Base-by-base conservation (phyloP, 139 green algal genomes). In the Volvox reticuliferus region DNA sequence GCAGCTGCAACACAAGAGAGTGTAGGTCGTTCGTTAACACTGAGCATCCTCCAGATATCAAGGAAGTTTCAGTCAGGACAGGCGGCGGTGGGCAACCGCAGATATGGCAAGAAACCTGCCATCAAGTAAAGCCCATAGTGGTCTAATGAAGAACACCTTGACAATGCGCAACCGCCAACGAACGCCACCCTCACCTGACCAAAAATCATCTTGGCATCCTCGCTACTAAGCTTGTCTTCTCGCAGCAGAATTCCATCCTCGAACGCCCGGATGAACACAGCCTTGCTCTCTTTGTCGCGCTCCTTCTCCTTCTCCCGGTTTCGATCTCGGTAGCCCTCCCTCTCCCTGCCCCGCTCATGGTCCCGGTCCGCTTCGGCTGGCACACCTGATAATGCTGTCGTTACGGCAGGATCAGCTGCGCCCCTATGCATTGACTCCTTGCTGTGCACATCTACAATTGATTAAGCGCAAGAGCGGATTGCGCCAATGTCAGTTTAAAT, bases 211-310 rank as follows among this genome's bases (percentile, higher is more conserved):
- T 92, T 89, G 26, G 88, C 88, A 36, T 93, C 90, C 73, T 94
- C 86, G 62, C 71, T 89, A 44, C 61, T 92, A 13, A 84, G 62
- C 35, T 93, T 93, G 73, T 96, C 93, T 89, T 96, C 92, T 6
- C 92, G 65, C 83, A 86, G 32, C 83, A 95, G 83, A 67, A 20
- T 21, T 0, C 94, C 94, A n/a, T 93, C 92, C 0, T 94, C 91
- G 44, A 95, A 96, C 1, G 67, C 88, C 12, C 91, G 88, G 77
- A 95, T 93, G 88, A 88, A 93, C 61, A 94, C 28, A 32, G 92
- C 26, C 73, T 90, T 89, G 35, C 86, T n/a, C 71, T 92, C 89
- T 80, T 44, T 37, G 33, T 91, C 87, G 24, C 22, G 30, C 17
- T 91, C 76, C 76, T 35, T 37, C 24, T 86, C 87, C 76, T 68